Conservation (phyloP, 148 eudicot species). For the Rhododendron ovatum region DNA sequence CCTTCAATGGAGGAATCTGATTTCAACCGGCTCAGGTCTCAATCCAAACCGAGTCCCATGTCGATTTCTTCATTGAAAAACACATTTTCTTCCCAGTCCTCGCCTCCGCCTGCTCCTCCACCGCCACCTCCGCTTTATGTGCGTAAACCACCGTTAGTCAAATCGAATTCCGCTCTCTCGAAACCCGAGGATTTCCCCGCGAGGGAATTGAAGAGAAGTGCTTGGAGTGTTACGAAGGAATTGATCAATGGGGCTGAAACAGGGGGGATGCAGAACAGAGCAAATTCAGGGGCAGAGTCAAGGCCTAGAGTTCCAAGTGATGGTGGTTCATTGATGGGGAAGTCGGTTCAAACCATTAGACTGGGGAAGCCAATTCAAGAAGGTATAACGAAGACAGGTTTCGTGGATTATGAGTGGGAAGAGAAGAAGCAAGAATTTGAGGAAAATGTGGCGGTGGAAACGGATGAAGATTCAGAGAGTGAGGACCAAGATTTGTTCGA, state of each 20-base stretch:
- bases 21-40: slow-evolving; percentile 24
- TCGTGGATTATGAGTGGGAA: slow-evolving; percentile 30
- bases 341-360: slow-evolving; percentile 33
- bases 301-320: slow-evolving; percentile 20
- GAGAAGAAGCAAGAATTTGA: slow-evolving; percentile 33
- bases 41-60: slow-evolving; percentile 15
- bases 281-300: slow-evolving; percentile 12
- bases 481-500: slow-evolving; percentile 33
- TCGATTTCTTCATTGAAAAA: neutral
- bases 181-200: slow-evolving; percentile 1
- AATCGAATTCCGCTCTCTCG: slow-evolving; percentile 21
- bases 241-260: neutral
- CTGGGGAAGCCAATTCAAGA: slow-evolving; percentile 5
- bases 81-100: neutral
- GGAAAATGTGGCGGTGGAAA: slow-evolving; percentile 37
- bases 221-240: slow-evolving; percentile 31
- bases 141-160: slow-evolving; percentile 18
- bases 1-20: slow-evolving; percentile 31
- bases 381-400: slow-evolving; percentile 2
- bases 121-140: slow-evolving; percentile 42
- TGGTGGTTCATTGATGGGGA: slow-evolving; percentile 19
- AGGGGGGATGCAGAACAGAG: slow-evolving; percentile 15
- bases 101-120: slow-evolving; percentile 8
- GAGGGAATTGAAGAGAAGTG: slow-evolving; percentile 30
- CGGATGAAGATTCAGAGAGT: slow-evolving; percentile 44